A percentile compares a stretch with the other conserved stretches of the same genome.
phyloP scores from a whole-genome alignment of 139 green algal species.

The Cymbomonas tetramitiformis region DNA sequence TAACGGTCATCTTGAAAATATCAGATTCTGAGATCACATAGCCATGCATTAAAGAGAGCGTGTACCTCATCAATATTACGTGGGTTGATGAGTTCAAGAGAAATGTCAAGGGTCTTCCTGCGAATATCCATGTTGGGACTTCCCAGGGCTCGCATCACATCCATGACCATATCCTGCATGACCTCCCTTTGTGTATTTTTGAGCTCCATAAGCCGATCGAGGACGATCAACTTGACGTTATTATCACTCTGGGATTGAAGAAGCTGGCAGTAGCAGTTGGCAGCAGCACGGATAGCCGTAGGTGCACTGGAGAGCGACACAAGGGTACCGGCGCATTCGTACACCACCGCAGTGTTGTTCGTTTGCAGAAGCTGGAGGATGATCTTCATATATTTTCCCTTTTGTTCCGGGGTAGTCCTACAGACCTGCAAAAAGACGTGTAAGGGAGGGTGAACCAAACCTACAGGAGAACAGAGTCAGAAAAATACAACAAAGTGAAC shows the following conservation, averaged over 20 bases:
- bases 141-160: constrained; percentile 78
- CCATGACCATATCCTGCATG: constrained; percentile 89
- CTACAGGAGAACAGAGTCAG: neutral
- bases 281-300: constrained; percentile 82
- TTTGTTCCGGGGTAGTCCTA: constrained; percentile 57
- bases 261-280: constrained; percentile 93
- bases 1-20: constrained; percentile 8
- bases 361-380: constrained; percentile 81
- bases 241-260: constrained; percentile 89
- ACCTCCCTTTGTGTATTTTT: constrained; percentile 40
- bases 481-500: neutral
- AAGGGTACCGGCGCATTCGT: constrained; percentile 85
- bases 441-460: neutral
- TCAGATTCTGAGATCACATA: neutral
- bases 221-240: constrained; percentile 99
- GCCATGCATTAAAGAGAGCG: too few species aligned
- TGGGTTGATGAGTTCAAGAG: constrained; percentile 76
- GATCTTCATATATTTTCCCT: constrained; percentile 96
- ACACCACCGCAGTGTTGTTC: constrained; percentile 71
- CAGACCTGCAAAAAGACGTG: constrained; percentile 46
- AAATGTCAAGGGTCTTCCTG: constrained; percentile 84
- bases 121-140: constrained; percentile 85
- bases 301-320: constrained; percentile 75
- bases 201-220: constrained; percentile 63
- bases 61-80: constrained; percentile 80